Percentiles rank a stretch among this genome's conserved stretches.
phyloP scores from a whole-genome alignment of 352 stramenopile genomes.

The Pythium aquatile region DNA sequence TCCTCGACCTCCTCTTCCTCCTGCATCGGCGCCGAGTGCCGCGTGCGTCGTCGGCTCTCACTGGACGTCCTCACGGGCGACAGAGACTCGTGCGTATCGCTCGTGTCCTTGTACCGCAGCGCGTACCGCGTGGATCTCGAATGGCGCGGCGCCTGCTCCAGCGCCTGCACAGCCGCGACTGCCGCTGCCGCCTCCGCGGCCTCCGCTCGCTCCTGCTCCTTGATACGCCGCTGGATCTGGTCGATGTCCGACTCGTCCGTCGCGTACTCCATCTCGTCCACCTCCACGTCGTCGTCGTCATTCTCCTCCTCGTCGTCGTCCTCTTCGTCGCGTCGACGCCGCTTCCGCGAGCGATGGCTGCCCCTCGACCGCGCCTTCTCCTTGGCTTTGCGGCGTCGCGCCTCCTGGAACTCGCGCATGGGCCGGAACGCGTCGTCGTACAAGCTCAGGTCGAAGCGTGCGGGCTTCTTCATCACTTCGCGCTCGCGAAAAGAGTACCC shows the following conservation, averaged over 20 bases:
- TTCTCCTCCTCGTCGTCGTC: conserved; percentile 33
- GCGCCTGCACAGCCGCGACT: conserved; percentile 20
- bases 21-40: conserved; percentile 27
- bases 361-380: conserved; percentile 17
- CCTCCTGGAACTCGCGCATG: conserved; percentile 26
- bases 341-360: conserved; percentile 7
- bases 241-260: conserved; percentile 51
- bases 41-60: conserved; percentile 16
- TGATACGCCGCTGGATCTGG: conserved; percentile 53
- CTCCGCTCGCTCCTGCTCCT: conserved; percentile 42
- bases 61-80: conserved; percentile 11
- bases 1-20: conserved; percentile 26
- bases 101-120: conserved; percentile 41
- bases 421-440: conserved; percentile 72
- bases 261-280: conserved; percentile 32
- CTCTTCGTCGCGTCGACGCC: conserved; percentile 23
- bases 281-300: conserved; percentile 27
- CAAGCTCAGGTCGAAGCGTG: conserved; percentile 56
- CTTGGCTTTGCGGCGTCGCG: conserved; percentile 22
- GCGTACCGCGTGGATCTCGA: conserved; percentile 51
- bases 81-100: conserved; percentile 9
- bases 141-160: conserved; percentile 15
- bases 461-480: conserved; percentile 39
- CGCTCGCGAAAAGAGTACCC: conserved; percentile 48
- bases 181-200: conserved; percentile 27